Evolutionary conservation across 257 asterid species (phyloP).

Genomic region (Lantana camara): DNA sequence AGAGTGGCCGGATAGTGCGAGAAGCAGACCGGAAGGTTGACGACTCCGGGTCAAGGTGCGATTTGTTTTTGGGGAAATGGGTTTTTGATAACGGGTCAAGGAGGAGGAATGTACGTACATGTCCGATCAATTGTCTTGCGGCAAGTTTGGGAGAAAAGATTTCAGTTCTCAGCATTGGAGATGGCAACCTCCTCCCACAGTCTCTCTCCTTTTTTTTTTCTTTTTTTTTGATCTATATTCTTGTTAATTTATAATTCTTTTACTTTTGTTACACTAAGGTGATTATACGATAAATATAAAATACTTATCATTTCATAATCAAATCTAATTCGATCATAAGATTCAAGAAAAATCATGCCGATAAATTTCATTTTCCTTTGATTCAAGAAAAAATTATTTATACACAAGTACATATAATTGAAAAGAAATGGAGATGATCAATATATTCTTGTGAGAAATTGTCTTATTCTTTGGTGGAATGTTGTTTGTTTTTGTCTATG

Average conservation of each 20-base stretch:
- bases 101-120: conserved; percentile 80
- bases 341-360: too few species aligned
- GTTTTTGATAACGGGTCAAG: conserved; percentile 64
- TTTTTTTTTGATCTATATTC: too few species aligned
- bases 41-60: too few species aligned
- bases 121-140: conserved; percentile 94
- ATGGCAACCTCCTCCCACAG: conserved; percentile 87
- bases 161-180: conserved; percentile 70
- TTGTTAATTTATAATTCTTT: too few species aligned
- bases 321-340: too few species aligned
- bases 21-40: conserved; percentile 18
- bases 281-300: too few species aligned
- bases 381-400: too few species aligned
- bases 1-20: conserved; percentile 45
- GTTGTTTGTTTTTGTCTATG: conserved; percentile 33
- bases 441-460: background rate
- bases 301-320: too few species aligned
- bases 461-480: conserved; percentile 35
- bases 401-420: too few species aligned
- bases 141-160: conserved; percentile 71
- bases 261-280: too few species aligned
- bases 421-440: background rate
- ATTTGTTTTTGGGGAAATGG: conserved; percentile 85
- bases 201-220: conserved; percentile 14
- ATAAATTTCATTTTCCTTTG: too few species aligned